Percentiles rank a stretch among this genome's conserved stretches.
phyloP scores from a whole-genome alignment of 2,329 filamentous ascomycete genomes.

The Beauveria sp. region DNA sequence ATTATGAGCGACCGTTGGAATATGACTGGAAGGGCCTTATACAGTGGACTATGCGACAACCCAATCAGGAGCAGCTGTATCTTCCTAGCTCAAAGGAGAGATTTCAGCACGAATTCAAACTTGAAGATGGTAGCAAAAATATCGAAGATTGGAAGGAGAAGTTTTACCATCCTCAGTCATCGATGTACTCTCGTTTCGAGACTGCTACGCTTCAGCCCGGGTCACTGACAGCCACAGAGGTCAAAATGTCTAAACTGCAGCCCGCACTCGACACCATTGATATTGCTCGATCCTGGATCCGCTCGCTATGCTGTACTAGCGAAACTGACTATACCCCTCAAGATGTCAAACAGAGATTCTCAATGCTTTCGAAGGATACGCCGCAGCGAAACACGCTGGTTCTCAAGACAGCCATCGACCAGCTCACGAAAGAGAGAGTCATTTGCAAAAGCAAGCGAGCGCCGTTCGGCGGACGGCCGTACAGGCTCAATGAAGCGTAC shows the following conservation, averaged over 20 bases:
- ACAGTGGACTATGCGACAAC: slow-evolving; percentile 55
- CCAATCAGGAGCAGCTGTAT: slow-evolving; percentile 35
- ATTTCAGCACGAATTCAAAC: slow-evolving; percentile 36
- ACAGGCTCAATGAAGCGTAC: slow-evolving; percentile 54
- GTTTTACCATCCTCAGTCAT: slow-evolving; percentile 47
- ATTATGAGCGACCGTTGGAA: slow-evolving; percentile 53
- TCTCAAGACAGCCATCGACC: slow-evolving; percentile 40
- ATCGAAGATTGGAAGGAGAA: slow-evolving; percentile 45
- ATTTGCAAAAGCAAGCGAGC: slow-evolving; percentile 54
- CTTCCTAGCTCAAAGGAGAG: slow-evolving; percentile 40
- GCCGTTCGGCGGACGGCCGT: slow-evolving; percentile 51
- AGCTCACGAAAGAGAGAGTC: slow-evolving; percentile 43
- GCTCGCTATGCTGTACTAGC: slow-evolving; percentile 49
- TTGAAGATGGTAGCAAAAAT: slow-evolving; percentile 27
- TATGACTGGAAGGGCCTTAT: slow-evolving; percentile 65
- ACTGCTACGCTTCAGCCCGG: slow-evolving; percentile 43
- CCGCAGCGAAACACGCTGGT: slow-evolving; percentile 33
- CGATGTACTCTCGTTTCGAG: slow-evolving; percentile 50
- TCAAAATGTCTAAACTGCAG: neutral
- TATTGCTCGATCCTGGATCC: slow-evolving; percentile 51
- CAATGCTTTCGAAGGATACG: slow-evolving; percentile 36
- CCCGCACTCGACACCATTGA: slow-evolving; percentile 23
- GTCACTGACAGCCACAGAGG: slow-evolving; percentile 22
- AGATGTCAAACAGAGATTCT: slow-evolving; percentile 42
- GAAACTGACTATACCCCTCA: slow-evolving; percentile 40